These are phyloP conservation scores for Pulveroboletus sp. DNA, from an alignment of 768 basidiomycete species.

Conservation along the genomic window DNA sequence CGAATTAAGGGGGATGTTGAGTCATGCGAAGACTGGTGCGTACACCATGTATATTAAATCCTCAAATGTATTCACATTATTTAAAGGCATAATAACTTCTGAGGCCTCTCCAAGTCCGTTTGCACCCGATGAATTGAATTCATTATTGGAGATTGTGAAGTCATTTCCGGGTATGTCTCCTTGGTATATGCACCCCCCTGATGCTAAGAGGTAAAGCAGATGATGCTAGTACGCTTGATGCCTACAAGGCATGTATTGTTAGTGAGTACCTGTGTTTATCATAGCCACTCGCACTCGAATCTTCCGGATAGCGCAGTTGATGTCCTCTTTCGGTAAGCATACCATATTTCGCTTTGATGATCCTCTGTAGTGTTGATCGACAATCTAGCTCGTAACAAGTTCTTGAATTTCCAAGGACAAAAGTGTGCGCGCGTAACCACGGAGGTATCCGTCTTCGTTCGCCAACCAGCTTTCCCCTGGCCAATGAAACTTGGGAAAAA, in stretches of 20 bases:
- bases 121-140: background rate
- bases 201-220: background rate
- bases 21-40: background rate
- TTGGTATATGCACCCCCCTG: background rate
- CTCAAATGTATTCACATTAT: background rate
- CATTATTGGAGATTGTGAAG: background rate
- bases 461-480: too few relatives aligned
- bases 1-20: background rate
- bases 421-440: conserved; percentile 10
- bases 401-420: conserved; percentile 12
- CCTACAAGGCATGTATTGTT: background rate
- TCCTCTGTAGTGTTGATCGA: background rate
- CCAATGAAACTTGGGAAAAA: too few relatives aligned
- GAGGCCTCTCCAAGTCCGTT: background rate
- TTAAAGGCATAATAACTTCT: background rate
- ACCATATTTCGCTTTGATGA: background rate
- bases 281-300: too few relatives aligned
- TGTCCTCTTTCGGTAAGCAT: background rate
- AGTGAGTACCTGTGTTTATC: background rate
- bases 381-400: conserved; percentile 12
- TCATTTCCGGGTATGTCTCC: background rate
- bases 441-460: conserved; percentile 7
- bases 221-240: background rate
- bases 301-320: background rate
- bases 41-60: background rate